Conservation (phyloP, 202 grass and related monocot species). For the Musa balbisiana region DNA sequence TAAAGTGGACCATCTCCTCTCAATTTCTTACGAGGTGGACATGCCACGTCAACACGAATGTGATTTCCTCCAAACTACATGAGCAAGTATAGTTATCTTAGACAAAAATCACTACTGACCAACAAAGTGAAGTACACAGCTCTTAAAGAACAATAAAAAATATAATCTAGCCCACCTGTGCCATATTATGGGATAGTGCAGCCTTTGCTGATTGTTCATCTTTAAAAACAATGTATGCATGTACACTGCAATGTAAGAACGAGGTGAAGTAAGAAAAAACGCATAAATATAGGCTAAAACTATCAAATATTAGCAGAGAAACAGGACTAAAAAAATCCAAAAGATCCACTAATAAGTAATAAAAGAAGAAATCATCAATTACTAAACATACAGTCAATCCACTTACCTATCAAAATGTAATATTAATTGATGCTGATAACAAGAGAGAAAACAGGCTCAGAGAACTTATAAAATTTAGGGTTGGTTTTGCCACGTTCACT, state of each 20-base stretch:
- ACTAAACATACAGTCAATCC: background rate
- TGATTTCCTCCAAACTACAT: conserved; percentile 84
- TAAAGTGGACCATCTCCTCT: conserved; percentile 71
- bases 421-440: background rate
- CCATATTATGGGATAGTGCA: conserved; percentile 82
- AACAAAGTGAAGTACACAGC: background rate
- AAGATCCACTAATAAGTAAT: background rate
- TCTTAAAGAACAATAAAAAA: background rate
- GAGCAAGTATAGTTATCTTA: conserved; percentile 12
- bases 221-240: conserved; percentile 97
- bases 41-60: conserved; percentile 86
- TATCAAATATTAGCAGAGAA: background rate
- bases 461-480: too few species aligned
- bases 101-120: background rate
- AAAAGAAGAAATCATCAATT: background rate
- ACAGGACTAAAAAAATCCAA: background rate
- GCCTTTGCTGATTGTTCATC: conserved; percentile 52
- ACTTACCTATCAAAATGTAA: background rate
- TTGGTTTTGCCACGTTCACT: too few species aligned
- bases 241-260: conserved; percentile 46
- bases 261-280: conserved; percentile 2
- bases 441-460: too few species aligned
- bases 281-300: background rate
- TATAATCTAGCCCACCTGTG: conserved; percentile 34
- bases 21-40: conserved; percentile 76